Evolutionary conservation across 129 eudicot genomes (phyloP).

Genomic region (Saposhnikovia divaricata): DNA sequence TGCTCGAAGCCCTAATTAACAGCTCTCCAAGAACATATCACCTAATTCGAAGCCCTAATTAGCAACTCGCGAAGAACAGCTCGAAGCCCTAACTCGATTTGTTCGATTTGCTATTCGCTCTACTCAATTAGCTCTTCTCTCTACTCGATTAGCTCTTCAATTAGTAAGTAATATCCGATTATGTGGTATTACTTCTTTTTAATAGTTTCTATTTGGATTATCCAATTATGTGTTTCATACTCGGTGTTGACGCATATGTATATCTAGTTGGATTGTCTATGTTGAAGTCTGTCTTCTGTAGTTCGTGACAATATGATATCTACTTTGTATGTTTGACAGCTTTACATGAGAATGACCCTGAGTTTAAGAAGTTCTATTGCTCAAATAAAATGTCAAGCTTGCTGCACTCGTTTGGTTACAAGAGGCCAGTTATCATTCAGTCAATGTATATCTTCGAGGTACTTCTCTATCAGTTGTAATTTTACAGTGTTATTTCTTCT

Average conservation of each 20-base stretch:
- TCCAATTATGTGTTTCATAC: too few relatives aligned
- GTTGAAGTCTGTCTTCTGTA: background rate
- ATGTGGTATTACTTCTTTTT: too few relatives aligned
- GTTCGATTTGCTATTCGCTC: too few relatives aligned
- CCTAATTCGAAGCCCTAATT: too few relatives aligned
- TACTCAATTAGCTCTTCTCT: too few relatives aligned
- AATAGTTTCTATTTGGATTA: too few relatives aligned
- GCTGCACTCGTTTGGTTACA: conserved; percentile 65
- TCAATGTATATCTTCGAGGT: conserved; percentile 99
- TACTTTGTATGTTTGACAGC: conserved; percentile 92
- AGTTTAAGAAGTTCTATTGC: conserved; percentile 62
- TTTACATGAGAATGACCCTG: conserved; percentile 56
- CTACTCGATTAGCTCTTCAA: too few relatives aligned
- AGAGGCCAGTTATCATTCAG: conserved; percentile 78
- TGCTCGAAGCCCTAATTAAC: too few relatives aligned
- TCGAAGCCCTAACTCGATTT: too few relatives aligned
- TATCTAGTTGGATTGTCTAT: background rate
- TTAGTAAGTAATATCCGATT: too few relatives aligned
- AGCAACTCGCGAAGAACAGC: too few relatives aligned
- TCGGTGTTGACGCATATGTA: background rate
- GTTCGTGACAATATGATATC: conserved; percentile 1
- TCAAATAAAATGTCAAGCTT: conserved; percentile 63
- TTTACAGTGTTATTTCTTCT: background rate
- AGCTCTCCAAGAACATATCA: too few relatives aligned
- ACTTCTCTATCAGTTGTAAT: background rate